phyloP scores from a whole-genome alignment of 495 filamentous ascomycete species.

The Darksidea phi region DNA sequence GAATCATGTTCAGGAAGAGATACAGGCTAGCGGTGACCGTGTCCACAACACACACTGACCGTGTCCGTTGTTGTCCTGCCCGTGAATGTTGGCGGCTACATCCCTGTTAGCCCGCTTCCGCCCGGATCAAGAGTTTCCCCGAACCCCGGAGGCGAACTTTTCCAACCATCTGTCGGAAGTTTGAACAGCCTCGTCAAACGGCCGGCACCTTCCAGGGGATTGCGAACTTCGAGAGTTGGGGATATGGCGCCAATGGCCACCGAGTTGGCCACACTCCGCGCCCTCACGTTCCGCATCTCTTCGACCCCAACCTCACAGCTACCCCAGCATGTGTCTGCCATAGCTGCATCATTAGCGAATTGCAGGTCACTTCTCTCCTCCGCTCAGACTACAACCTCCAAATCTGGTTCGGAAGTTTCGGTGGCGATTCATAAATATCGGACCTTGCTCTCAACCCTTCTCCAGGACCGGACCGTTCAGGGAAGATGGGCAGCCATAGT shows the following conservation, averaged over 20 bases:
- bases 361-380: constrained; percentile 41
- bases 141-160: not conserved
- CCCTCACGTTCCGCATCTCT: constrained; percentile 41
- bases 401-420: constrained; percentile 58
- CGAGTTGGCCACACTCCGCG: constrained; percentile 32
- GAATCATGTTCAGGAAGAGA: constrained; percentile 25
- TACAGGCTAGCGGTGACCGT: constrained; percentile 2
- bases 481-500: constrained; percentile 75
- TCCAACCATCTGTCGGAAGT: not conserved
- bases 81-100: constrained; percentile 1
- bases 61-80: not conserved
- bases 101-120: not conserved
- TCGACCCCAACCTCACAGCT: constrained; percentile 40
- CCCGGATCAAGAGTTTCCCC: not conserved
- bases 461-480: constrained; percentile 68
- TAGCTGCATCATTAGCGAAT: constrained; percentile 34
- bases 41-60: not conserved
- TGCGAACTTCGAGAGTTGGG: not conserved
- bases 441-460: constrained; percentile 69
- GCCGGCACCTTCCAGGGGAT: too few relatives aligned
- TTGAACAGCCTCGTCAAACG: too few relatives aligned
- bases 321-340: constrained; percentile 37
- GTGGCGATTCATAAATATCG: constrained; percentile 73
- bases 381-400: constrained; percentile 42
- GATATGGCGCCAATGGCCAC: constrained; percentile 14